phyloP scores from a whole-genome alignment of 108 stramenopile species.

The Fragilariopsis cylindrus region DNA sequence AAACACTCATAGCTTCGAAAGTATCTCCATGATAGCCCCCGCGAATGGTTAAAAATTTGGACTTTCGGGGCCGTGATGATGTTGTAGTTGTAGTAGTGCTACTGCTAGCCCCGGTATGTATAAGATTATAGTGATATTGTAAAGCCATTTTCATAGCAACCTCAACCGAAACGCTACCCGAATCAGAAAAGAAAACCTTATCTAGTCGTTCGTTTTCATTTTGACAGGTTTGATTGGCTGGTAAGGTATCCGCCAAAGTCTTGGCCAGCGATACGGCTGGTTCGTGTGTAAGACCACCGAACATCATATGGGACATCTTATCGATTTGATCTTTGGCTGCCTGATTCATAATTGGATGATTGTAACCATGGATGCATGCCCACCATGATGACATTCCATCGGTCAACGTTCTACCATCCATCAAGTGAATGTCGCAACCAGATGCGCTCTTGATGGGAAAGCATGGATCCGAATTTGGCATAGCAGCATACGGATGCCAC shows the following conservation, averaged over 20 bases:
- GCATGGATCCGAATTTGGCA: conserved; percentile 61
- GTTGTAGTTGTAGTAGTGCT: background rate
- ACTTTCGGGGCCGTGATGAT: conserved; percentile 21
- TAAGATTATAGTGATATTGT: conserved; percentile 71
- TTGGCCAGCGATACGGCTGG: conserved; percentile 65
- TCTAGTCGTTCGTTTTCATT: conserved; percentile 37
- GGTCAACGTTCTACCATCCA: conserved; percentile 59
- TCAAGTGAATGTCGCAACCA: conserved; percentile 59
- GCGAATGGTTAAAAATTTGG: conserved; percentile 65
- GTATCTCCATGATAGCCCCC: conserved; percentile 93
- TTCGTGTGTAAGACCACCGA: conserved; percentile 86
- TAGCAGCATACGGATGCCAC: conserved; percentile 86
- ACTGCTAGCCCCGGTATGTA: background rate
- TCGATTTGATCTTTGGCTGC: conserved; percentile 66
- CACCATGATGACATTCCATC: conserved; percentile 93
- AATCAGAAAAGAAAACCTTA: conserved; percentile 80
- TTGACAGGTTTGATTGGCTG: conserved; percentile 7
- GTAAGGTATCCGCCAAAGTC: conserved; percentile 34
- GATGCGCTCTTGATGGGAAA: conserved; percentile 57
- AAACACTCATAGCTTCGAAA: conserved; percentile 88
- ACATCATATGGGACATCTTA: conserved; percentile 87
- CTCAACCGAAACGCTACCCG: conserved; percentile 79
- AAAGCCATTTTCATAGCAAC: conserved; percentile 93
- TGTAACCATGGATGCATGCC: conserved; percentile 86
- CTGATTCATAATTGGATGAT: conserved; percentile 62